A percentile compares a stretch with the other conserved stretches of the same genome.
Evolutionary conservation across 768 basidiomycete species (phyloP).

Genomic region (button mushroom (Agaricus bisporus)): DNA sequence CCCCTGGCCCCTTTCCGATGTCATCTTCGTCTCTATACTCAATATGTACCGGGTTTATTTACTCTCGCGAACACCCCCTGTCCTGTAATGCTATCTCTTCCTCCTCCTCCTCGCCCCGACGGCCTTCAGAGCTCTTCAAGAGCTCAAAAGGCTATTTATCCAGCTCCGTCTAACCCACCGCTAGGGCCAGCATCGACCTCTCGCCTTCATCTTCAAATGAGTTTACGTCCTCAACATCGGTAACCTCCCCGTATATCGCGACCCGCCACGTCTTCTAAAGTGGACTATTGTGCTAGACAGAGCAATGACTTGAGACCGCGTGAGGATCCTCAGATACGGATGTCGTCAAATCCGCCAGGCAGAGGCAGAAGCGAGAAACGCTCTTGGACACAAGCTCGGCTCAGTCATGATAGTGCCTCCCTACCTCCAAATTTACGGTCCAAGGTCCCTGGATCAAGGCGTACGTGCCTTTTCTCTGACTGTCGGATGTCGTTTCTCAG

Average conservation of each 20-base stretch:
- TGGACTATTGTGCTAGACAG: too few species aligned
- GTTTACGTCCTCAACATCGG: too few species aligned
- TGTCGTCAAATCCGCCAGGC: too few species aligned
- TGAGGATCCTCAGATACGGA: too few species aligned
- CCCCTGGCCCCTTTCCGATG: neutral
- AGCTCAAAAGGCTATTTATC: neutral
- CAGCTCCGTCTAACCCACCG: neutral
- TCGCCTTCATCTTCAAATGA: too few species aligned
- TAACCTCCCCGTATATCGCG: too few species aligned
- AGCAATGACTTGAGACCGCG: too few species aligned
- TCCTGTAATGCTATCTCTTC: neutral
- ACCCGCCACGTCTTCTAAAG: too few species aligned
- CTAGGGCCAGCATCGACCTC: neutral
- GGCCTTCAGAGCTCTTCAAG: constrained; percentile 5
- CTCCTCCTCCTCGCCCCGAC: neutral
- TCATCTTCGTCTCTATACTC: neutral
- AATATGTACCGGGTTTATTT: neutral
- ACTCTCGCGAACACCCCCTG: neutral
- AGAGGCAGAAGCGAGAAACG: too few species aligned
- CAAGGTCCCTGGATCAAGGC: neutral
- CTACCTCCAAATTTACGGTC: too few species aligned
- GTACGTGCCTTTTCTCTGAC: neutral
- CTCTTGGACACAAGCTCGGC: too few species aligned
- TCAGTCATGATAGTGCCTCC: too few species aligned
- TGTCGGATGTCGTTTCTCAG: neutral